phyloP scores from a whole-genome alignment of 164 flowering plant species.

The Protea cynaroides region DNA sequence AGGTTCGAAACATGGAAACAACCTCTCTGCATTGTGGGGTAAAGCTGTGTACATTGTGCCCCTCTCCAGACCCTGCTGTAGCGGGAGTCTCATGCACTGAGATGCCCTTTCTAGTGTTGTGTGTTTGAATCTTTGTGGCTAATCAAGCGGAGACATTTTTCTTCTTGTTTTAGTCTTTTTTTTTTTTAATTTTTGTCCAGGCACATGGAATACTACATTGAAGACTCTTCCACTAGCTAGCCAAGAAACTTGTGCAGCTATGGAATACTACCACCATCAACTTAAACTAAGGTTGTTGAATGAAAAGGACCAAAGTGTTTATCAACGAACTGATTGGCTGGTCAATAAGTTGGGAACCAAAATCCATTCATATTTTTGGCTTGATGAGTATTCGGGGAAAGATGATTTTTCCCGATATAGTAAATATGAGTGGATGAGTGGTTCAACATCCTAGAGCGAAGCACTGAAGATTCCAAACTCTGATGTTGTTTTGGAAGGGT shows the following conservation, averaged over 20 bases:
- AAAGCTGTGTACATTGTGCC: too few relatives aligned
- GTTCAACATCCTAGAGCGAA: too few relatives aligned
- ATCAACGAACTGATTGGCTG: conserved; percentile 89
- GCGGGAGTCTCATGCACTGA: too few relatives aligned
- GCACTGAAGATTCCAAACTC: too few relatives aligned
- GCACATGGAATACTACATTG: conserved; percentile 52
- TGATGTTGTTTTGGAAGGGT: too few relatives aligned
- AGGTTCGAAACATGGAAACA: too few relatives aligned
- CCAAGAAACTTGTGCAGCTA: conserved; percentile 76
- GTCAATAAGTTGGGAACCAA: conserved; percentile 77
- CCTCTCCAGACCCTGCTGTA: too few relatives aligned
- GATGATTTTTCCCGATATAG: conserved; percentile 73
- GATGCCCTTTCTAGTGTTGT: too few relatives aligned
- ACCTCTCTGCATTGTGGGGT: too few relatives aligned
- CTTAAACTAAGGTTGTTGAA: conserved; percentile 64
- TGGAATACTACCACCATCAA: conserved; percentile 88
- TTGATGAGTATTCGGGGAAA: conserved; percentile 73
- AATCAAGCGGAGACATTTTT: not conserved
- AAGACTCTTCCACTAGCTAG: conserved; percentile 75
- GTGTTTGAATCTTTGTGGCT: not conserved
- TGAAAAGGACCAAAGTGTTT: too few relatives aligned
- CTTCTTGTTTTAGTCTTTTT: too few relatives aligned
- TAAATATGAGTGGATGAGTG: conserved; percentile 80
- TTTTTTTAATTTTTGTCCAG: conserved; percentile 27
- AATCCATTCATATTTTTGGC: conserved; percentile 93